Base-by-base conservation (phyloP, 768 basidiomycete genomes). In the Phaffia australis region DNA sequence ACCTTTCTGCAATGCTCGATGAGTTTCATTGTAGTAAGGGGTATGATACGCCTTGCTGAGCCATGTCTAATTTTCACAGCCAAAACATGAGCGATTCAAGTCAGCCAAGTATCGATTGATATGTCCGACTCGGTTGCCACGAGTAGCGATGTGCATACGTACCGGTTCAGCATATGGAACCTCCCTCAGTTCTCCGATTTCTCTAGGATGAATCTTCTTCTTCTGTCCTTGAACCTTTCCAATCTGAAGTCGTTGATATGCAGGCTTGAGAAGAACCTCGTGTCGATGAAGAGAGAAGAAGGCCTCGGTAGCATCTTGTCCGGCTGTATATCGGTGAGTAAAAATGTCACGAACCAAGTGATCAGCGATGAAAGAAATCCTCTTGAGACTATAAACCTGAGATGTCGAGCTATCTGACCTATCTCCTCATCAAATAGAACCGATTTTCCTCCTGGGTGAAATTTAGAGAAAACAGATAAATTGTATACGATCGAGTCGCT, bases 271-370 rank as follows among this genome's bases (percentile, higher is more conserved):
- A 54, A 97, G 81, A 19, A 95, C 84, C 72, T 94, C 91, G 51
- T 85, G 82, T 27, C 89, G 83, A 74, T 98, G 93, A 50, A 97
- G 84, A 62, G 87, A 83, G 72, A 86, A 95, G 79, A 97, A 95
- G 5, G 82, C 82, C 47, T 89, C 86, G 0, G 91, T 94, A 1
- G 86, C 86, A 71, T 95, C 91, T 75, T 88, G 81, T 11, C 89
- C 91, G 60, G 88, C 89, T 86, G 19, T 11, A 14, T 3, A 48
- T 46, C 0, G 46, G 16, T 23, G 18, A 27, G 18, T 18, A 19
- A 6, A 49, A 60, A 29, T 50, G 15, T 50, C n/a, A 15, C n/a
- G 15, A n/a, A n/a, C n/a, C 49, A n/a, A 50, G 15, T n/a, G 49
- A 50, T 15, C 14, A 25, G 16, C 56, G 18, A 57, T 25, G 18